Conservation (phyloP, 768 basidiomycete species). For the Amanita rimosa region DNA sequence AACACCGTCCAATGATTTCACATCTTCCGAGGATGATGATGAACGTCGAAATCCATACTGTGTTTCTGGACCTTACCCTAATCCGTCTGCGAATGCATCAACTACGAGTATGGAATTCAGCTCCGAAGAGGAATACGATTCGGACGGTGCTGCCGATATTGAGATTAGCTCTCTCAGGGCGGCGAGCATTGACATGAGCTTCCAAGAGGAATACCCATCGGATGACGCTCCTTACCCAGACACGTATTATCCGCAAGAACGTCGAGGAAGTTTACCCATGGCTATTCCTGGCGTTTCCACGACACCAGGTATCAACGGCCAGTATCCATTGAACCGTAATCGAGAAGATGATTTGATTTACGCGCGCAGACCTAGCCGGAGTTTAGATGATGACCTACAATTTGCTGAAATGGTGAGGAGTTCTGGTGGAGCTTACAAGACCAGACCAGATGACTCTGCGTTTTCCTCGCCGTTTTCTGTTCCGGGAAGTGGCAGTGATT, state of each 20-base stretch:
- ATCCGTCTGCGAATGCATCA: conserved; percentile 12
- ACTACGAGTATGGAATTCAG: conserved; percentile 27
- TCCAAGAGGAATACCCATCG: conserved; percentile 8
- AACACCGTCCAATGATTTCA: conserved; percentile 24
- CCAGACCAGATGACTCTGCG: conserved; percentile 4
- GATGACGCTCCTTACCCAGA: not conserved
- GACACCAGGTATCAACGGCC: conserved; percentile 9
- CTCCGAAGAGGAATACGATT: conserved; percentile 36
- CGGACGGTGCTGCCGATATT: conserved; percentile 21
- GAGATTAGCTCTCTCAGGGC: conserved; percentile 29
- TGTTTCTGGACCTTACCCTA: conserved; percentile 16
- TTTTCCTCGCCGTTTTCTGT: conserved; percentile 24
- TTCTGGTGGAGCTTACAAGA: conserved; percentile 4
- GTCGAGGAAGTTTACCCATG: conserved; percentile 53
- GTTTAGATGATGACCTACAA: conserved; percentile 36
- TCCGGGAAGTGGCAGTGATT: conserved; percentile 45
- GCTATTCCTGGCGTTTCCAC: conserved; percentile 33
- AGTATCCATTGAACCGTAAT: conserved; percentile 23
- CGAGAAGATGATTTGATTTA: conserved; percentile 50
- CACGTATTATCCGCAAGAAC: conserved; percentile 9
- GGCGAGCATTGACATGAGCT: conserved; percentile 18
- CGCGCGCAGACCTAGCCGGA: conserved; percentile 49
- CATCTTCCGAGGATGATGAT: conserved; percentile 24
- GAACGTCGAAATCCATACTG: conserved; percentile 19
- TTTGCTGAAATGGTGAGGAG: conserved; percentile 12